Conservation (phyloP, 2,329 filamentous ascomycete species). For the Bipolaris victoriae region DNA sequence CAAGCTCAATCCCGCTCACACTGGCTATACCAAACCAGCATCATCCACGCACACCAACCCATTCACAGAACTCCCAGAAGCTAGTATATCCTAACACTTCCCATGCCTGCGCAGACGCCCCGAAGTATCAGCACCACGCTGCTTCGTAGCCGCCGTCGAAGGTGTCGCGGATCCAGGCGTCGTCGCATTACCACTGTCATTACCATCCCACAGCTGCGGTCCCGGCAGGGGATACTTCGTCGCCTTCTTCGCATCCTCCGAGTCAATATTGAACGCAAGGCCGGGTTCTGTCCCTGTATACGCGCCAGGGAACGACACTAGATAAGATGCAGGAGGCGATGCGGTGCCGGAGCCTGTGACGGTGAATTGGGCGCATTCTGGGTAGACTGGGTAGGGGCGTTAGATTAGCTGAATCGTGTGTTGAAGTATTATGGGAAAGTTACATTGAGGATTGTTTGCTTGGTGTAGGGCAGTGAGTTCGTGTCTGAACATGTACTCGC, state of each 20-base stretch:
- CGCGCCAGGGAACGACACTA: slow-evolving; percentile 54
- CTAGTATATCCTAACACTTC: slow-evolving; percentile 15
- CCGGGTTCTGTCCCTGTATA: slow-evolving; percentile 54
- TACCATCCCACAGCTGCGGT: slow-evolving; percentile 35
- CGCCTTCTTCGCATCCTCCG: slow-evolving; percentile 30
- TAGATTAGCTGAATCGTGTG: slow-evolving; percentile 15
- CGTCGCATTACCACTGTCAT: slow-evolving; percentile 13
- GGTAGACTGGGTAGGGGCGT: slow-evolving; percentile 55
- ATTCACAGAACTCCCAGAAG: slow-evolving; percentile 30
- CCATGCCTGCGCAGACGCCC: no score
- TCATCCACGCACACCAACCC: slow-evolving; percentile 29
- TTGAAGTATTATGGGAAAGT: not conserved
- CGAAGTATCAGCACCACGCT: no score
- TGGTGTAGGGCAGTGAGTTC: slow-evolving; percentile 64
- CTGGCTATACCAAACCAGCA: slow-evolving; percentile 35
- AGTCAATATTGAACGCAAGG: slow-evolving; percentile 47
- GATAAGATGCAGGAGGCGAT: slow-evolving; percentile 47
- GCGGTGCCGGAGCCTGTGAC: slow-evolving; percentile 58
- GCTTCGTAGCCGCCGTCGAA: slow-evolving; percentile 27
- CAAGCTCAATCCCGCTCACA: slow-evolving; percentile 16
- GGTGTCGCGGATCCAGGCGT: slow-evolving; percentile 10
- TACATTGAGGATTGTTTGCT: slow-evolving; percentile 57
- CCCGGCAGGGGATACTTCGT: slow-evolving; percentile 38
- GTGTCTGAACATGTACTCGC: slow-evolving; percentile 64
- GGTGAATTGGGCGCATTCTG: slow-evolving; percentile 62